phyloP scores from a whole-genome alignment of 2,329 filamentous ascomycete genomes.

The Moelleriella libera region DNA sequence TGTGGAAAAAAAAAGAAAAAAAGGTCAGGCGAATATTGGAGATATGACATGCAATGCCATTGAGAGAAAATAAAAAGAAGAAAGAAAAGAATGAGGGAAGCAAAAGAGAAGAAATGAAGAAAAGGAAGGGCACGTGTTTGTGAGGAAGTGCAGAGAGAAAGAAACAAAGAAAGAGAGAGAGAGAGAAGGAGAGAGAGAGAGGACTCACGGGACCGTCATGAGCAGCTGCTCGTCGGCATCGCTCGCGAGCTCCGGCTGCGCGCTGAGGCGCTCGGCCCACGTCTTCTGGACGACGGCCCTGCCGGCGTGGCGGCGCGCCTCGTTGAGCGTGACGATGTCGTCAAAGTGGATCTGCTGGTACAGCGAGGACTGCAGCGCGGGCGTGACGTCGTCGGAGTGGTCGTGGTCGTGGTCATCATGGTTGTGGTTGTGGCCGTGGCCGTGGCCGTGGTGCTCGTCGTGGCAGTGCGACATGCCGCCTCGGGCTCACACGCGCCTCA shows the following conservation, averaged over 20 bases:
- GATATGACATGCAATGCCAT: too few relatives aligned
- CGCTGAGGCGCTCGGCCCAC: constrained; percentile 65
- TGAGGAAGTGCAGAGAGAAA: too few relatives aligned
- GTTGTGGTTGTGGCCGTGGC: constrained; percentile 35
- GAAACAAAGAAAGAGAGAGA: too few relatives aligned
- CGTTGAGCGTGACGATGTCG: constrained; percentile 73
- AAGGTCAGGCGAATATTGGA: too few relatives aligned
- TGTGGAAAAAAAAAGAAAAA: too few relatives aligned
- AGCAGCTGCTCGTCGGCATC: constrained; percentile 89
- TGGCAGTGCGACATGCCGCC: constrained; percentile 31
- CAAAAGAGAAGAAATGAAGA: too few relatives aligned
- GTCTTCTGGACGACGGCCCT: constrained; percentile 74
- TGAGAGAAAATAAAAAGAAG: too few relatives aligned
- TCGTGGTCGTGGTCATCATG: constrained; percentile 55
- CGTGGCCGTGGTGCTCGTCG: constrained; percentile 36
- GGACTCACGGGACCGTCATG: constrained; percentile 71
- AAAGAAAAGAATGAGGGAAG: too few relatives aligned
- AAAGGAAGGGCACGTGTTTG: too few relatives aligned
- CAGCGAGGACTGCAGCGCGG: constrained; percentile 77
- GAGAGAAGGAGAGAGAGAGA: not conserved
- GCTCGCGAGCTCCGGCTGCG: constrained; percentile 64
- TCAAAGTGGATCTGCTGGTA: constrained; percentile 90
- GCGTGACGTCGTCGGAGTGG: constrained; percentile 83
- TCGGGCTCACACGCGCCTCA: not conserved
- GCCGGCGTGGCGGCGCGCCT: constrained; percentile 53